These are phyloP conservation scores for Lecanicillium sp. DNA, from an alignment of 2,329 filamentous ascomycete species.

Conservation along the genomic window DNA sequence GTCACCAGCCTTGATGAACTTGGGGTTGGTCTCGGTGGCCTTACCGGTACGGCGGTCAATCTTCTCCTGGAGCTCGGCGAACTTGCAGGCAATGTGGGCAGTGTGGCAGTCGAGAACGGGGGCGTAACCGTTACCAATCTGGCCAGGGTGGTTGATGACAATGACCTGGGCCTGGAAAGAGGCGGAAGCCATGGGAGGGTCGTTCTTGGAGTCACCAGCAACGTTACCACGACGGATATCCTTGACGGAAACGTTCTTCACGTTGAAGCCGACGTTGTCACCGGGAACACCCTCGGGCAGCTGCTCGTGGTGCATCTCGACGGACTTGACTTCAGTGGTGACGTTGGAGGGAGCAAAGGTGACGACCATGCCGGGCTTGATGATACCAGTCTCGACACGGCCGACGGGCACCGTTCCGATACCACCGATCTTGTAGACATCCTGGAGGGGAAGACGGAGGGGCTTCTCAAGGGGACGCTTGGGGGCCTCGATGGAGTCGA, in stretches of 20 bases:
- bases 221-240: conserved; percentile 99
- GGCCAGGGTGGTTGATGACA: conserved; percentile 99
- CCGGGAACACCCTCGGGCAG: conserved; percentile 89
- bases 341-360: conserved; percentile 98
- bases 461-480: conserved; percentile 96
- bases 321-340: conserved; percentile 99
- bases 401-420: conserved; percentile 99
- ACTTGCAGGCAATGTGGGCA: conserved; percentile 99
- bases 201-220: conserved; percentile 99
- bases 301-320: conserved; percentile 99
- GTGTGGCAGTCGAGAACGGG: conserved; percentile 99
- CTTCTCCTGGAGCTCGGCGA: conserved; percentile 98
- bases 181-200: conserved; percentile 81
- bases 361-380: conserved; percentile 89
- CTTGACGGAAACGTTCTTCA: conserved; percentile 99
- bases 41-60: conserved; percentile 99
- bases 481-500: conserved; percentile 90
- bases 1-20: conserved; percentile 99
- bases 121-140: conserved; percentile 98
- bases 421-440: conserved; percentile 99
- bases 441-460: conserved; percentile 99
- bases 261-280: conserved; percentile 99
- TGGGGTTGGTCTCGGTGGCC: conserved; percentile 83
- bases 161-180: conserved; percentile 99
- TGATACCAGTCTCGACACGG: conserved; percentile 99